Percentiles rank a stretch among this genome's conserved stretches.
Evolutionary conservation across 2,329 filamentous ascomycete genomes (phyloP).

Genomic region (Amphichorda felina): DNA sequence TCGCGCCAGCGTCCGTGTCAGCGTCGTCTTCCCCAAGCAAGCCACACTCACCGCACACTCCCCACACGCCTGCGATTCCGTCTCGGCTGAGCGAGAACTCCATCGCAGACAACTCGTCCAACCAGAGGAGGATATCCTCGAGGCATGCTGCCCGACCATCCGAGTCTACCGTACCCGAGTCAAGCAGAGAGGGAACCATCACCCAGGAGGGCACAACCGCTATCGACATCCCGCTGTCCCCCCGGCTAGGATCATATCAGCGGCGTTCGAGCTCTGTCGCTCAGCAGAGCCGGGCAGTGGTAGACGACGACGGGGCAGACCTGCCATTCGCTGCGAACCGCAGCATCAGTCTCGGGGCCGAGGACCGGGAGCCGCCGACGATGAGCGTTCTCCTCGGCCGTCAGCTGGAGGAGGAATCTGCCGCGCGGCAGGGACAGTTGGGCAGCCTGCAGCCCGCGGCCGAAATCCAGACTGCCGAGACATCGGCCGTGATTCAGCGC

Average conservation of each 20-base stretch:
- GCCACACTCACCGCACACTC: constrained; percentile 78
- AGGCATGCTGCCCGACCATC: constrained; percentile 12
- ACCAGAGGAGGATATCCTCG: constrained; percentile 15
- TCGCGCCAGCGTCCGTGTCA: constrained; percentile 65
- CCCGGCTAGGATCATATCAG: constrained; percentile 42
- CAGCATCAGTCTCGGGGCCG: constrained; percentile 55
- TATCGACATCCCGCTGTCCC: constrained; percentile 64
- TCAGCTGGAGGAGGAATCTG: constrained; percentile 12
- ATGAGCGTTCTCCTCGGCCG: constrained; percentile 48
- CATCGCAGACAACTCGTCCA: constrained; percentile 33
- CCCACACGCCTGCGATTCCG: constrained; percentile 86
- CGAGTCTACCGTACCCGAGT: constrained; percentile 13
- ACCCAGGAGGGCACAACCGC: constrained; percentile 47
- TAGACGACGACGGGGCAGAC: constrained; percentile 49
- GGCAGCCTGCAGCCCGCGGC: constrained; percentile 26
- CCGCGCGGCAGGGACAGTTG: constrained; percentile 3
- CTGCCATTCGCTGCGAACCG: constrained; percentile 48
- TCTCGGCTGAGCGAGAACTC: constrained; percentile 89
- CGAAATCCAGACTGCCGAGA: constrained; percentile 25
- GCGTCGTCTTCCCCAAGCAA: constrained; percentile 84
- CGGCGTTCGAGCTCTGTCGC: constrained; percentile 60
- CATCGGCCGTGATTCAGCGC: constrained; percentile 25
- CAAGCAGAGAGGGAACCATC: constrained; percentile 23
- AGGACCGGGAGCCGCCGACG: constrained; percentile 51
- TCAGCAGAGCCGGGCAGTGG: constrained; percentile 43